Conservation (phyloP, 208 protist genomes). For the Phytomonas francai region DNA sequence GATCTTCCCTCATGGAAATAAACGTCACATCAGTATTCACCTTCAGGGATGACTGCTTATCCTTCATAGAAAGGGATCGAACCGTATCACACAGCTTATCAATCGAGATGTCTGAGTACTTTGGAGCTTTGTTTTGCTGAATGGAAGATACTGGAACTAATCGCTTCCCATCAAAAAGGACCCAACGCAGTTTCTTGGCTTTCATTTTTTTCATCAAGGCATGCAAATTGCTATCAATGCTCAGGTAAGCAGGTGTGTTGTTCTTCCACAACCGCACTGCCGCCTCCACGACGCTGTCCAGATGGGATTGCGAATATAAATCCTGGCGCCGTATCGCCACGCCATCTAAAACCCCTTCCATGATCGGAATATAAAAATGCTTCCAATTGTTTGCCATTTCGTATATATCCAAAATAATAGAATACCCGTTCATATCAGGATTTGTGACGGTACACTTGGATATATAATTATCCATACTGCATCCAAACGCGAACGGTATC, state of each 20-base stretch:
- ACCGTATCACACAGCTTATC: conserved; percentile 29
- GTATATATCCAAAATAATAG: conserved; percentile 45
- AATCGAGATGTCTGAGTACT: conserved; percentile 18
- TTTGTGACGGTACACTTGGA: conserved; percentile 25
- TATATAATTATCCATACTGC: conserved; percentile 57
- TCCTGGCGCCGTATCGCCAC: conserved; percentile 46
- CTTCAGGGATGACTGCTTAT: conserved; percentile 8
- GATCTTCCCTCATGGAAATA: conserved; percentile 12
- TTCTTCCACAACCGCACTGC: conserved; percentile 56
- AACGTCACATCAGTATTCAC: conserved; percentile 6
- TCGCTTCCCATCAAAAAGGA: conserved; percentile 40
- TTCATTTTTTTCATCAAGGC: conserved; percentile 32
- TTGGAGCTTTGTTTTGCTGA: conserved; percentile 25
- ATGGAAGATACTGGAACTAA: conserved; percentile 23
- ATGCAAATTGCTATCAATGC: conserved; percentile 31
- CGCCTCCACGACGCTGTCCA: conserved; percentile 28
- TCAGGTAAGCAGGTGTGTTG: conserved; percentile 54
- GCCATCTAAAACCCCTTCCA: conserved; percentile 35
- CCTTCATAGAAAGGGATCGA: conserved; percentile 19
- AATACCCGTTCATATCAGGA: conserved; percentile 34
- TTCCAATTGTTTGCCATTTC: conserved; percentile 25
- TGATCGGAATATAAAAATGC: conserved; percentile 34
- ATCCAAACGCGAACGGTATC: conserved; percentile 55
- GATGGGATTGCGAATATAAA: conserved; percentile 32
- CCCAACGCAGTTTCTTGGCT: conserved; percentile 27